phyloP scores from a whole-genome alignment of 2,329 filamentous ascomycete species.

The Fusarium nygamai region DNA sequence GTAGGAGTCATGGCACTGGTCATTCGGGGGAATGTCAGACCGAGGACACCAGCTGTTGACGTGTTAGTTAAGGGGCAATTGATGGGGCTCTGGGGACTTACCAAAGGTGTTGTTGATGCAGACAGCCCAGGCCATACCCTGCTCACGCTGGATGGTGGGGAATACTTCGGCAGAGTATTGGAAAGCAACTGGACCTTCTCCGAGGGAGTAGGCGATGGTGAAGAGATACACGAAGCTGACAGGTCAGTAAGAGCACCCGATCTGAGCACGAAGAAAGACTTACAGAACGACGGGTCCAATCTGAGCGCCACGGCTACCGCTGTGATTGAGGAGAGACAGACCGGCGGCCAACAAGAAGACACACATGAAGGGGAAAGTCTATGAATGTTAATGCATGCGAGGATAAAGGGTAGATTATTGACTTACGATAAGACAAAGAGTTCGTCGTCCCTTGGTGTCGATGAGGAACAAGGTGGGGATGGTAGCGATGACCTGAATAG shows the following conservation, averaged over 20 bases:
- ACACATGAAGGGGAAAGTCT: constrained; percentile 50
- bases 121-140: constrained; percentile 53
- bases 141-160: constrained; percentile 51
- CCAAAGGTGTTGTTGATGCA: constrained; percentile 49
- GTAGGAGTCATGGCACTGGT: constrained; percentile 45
- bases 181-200: constrained; percentile 51
- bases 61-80: constrained; percentile 1
- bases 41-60: constrained; percentile 38
- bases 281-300: constrained; percentile 46
- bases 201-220: constrained; percentile 49
- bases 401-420: no score
- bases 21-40: constrained; percentile 49
- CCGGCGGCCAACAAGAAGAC: constrained; percentile 47
- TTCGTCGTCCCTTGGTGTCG: constrained; percentile 25
- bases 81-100: neutral
- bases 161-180: constrained; percentile 53
- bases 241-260: no score
- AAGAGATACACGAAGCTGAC: constrained; percentile 50
- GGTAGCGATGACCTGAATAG: constrained; percentile 19
- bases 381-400: no score
- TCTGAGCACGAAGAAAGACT: no score
- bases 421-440: constrained; percentile 35
- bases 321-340: constrained; percentile 44
- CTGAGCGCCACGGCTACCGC: constrained; percentile 25
- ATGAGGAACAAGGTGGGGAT: constrained; percentile 26